phyloP scores from a whole-genome alignment of 1,284 basidiomycete genomes.

The Schizophyllum amplum region DNA sequence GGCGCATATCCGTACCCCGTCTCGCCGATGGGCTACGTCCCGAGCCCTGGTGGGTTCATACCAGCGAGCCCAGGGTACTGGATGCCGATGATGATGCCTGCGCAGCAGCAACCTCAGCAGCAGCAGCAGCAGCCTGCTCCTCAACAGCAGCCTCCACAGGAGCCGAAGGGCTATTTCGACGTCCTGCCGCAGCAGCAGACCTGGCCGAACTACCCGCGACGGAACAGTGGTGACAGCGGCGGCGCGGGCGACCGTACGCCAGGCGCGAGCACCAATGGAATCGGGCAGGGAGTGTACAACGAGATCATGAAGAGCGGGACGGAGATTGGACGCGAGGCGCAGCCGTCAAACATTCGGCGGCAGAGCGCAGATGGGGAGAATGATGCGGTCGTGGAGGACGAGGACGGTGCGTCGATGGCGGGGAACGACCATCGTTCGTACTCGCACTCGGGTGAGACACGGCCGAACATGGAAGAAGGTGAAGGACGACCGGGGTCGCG shows the following conservation, averaged over 20 bases:
- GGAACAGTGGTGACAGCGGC: too few species aligned
- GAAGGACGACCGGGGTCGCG: too few species aligned
- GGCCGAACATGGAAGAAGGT: too few species aligned
- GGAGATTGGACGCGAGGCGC: background rate
- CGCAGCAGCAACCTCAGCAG: conserved; percentile 12
- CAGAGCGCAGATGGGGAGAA: background rate
- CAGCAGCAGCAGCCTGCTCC: background rate
- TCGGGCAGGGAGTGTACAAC: background rate
- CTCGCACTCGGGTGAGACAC: too few species aligned
- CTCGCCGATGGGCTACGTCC: conserved; percentile 4
- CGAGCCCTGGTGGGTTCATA: conserved; percentile 21
- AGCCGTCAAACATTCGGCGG: background rate
- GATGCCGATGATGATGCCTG: conserved; percentile 24
- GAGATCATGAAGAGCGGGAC: background rate
- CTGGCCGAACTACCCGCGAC: background rate
- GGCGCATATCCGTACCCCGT: background rate
- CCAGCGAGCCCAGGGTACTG: conserved; percentile 27
- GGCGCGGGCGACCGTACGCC: background rate
- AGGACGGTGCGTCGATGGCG: too few species aligned
- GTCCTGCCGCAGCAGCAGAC: conserved; percentile 7
- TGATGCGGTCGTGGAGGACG: too few species aligned
- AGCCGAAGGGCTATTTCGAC: conserved; percentile 34
- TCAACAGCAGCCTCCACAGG: conserved; percentile 8
- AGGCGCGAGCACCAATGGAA: background rate
- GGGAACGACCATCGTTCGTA: too few species aligned